Evolutionary conservation across 148 eudicot genomes (phyloP).

Genomic region (Gaultheria prostrata): DNA sequence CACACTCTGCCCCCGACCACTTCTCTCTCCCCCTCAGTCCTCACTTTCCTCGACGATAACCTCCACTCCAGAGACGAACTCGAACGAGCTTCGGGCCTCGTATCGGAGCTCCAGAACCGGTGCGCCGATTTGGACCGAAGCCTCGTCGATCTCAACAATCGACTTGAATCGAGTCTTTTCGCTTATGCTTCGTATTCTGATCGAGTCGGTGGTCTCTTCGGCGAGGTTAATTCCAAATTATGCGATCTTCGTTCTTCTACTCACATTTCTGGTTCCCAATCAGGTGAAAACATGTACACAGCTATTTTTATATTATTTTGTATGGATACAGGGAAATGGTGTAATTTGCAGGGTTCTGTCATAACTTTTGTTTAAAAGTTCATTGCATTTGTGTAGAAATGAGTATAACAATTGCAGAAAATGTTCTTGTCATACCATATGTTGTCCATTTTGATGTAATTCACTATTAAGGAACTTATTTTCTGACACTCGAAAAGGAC

Average conservation of each 20-base stretch:
- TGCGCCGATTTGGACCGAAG: conserved; percentile 46
- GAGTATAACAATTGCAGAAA: too few species aligned
- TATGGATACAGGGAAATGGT: background rate
- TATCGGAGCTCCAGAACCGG: conserved; percentile 48
- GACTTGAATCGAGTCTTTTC: conserved; percentile 34
- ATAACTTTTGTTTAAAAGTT: too few species aligned
- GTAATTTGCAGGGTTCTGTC: background rate
- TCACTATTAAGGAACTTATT: too few species aligned
- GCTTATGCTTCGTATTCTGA: conserved; percentile 54
- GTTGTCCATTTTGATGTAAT: too few species aligned
- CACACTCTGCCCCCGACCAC: conserved; percentile 45
- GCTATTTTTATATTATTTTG: background rate
- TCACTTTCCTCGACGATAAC: conserved; percentile 52
- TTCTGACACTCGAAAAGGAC: background rate
- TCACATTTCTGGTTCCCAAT: conserved; percentile 26
- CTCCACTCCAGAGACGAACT: conserved; percentile 41
- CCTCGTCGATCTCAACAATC: conserved; percentile 48
- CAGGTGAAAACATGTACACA: conserved; percentile 14
- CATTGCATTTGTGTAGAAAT: too few species aligned
- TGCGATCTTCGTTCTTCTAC: conserved; percentile 29
- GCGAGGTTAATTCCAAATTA: conserved; percentile 39
- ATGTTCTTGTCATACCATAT: too few species aligned
- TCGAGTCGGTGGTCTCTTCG: conserved; percentile 35
- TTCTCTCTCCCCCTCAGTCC: conserved; percentile 49
- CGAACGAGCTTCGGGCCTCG: conserved; percentile 40